phyloP scores from a whole-genome alignment of 306 rosid species.

The Cicer pinnatifidum region DNA sequence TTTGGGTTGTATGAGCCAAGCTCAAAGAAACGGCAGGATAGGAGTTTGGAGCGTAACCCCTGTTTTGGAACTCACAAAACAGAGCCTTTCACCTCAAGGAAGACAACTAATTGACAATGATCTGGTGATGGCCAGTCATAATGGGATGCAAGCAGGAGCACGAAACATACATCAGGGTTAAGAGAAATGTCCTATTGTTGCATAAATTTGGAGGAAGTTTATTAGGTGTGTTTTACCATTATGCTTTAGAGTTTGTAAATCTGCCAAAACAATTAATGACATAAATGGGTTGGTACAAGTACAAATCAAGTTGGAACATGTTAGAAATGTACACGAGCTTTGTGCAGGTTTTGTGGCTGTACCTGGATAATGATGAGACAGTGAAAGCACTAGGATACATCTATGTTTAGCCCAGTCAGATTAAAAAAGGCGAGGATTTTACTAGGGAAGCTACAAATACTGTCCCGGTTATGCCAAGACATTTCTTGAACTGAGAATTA shows the following conservation, averaged over 20 bases:
- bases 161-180: not conserved
- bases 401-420: not conserved
- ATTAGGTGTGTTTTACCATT: not conserved
- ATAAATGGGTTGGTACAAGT: not conserved
- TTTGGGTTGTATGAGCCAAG: no score
- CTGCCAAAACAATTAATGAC: not conserved
- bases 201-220: constrained; percentile 5
- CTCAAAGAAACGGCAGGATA: no score
- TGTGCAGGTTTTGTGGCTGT: not conserved
- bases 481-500: not conserved
- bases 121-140: no score
- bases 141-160: not conserved
- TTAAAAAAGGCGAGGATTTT: not conserved
- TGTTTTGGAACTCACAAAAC: no score
- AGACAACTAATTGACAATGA: no score
- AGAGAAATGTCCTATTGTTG: not conserved
- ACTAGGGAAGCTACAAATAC: not conserved
- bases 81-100: no score
- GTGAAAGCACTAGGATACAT: not conserved
- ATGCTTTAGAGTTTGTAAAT: not conserved
- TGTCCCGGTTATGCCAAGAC: not conserved
- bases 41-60: no score
- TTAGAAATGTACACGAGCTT: not conserved
- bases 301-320: not conserved
- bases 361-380: not conserved